Evolutionary conservation across 306 rosid species (phyloP), one percentile per base, ranked within the genome.

Genomic region (Ochetophila trinervis): DNA sequence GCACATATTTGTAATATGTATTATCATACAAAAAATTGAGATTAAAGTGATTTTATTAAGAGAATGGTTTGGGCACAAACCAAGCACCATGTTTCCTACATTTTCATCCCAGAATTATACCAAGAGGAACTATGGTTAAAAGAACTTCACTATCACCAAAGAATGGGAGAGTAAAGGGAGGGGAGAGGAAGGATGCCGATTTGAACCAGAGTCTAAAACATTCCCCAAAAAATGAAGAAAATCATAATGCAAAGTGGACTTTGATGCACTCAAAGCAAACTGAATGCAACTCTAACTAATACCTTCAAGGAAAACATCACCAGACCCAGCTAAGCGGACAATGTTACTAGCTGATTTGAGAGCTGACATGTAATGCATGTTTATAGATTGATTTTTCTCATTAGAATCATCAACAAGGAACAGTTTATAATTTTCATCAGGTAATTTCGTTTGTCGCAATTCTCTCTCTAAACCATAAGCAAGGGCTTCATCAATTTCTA

Each of bases 401-500:
- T 32, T 40, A 50, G 74, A 66, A 66, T 63, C 72, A 60, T 74
- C 62, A 12, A 75, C 65, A 70, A 85, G 80, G 76, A 89, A 81
- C 75, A 89, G 68, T 72, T 74, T 83, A 62, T 82, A 86, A 69
- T 65, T 81, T n/a, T 85, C 95, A 70, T 88, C 78, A 14, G 42
- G 77, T 50, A 67, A 52, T 53, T 78, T 82, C 72, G 82, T 87
- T 74, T 84, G 87, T 70, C 76, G 79, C 80, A 93, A 78, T 77
- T 93, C 94, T 85, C 85, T 85, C 84, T 89, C 90, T 75, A 93
- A 79, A 78, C 98, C 94, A 76, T 82, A 79, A 70, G 98, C 97
- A 57, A 93, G 96, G 72, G 98, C 72, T 54, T 86, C 89, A 70
- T 93, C 98, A 77, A 89, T 79, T 71, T 87, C 94, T 66, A 78